Evolutionary conservation across 2,329 filamentous ascomycete species (phyloP).

Genomic region (Calonectria pteridis): DNA sequence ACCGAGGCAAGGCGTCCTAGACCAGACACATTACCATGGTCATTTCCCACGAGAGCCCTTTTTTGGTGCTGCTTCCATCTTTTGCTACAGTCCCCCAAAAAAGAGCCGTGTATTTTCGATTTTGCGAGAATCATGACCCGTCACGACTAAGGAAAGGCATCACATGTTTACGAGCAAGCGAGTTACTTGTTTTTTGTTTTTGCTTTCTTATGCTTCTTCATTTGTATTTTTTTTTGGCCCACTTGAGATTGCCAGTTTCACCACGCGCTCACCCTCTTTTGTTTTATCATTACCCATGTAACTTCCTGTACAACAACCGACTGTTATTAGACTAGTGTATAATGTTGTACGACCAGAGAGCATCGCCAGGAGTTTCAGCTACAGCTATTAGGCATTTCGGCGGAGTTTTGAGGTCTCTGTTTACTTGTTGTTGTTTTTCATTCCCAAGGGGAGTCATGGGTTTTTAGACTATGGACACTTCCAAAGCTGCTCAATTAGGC

Average conservation of each 20-base stretch:
- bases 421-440: background rate
- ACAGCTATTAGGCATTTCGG: conserved; percentile 4
- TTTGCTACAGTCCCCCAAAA: background rate
- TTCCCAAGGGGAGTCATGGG: background rate
- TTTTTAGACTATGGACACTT: conserved; percentile 3
- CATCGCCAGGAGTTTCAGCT: conserved; percentile 10
- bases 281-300: background rate
- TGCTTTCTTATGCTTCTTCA: background rate
- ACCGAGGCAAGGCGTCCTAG: background rate
- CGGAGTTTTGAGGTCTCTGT: conserved; percentile 2
- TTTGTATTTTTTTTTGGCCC: background rate
- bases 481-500: background rate
- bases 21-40: background rate
- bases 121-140: conserved; percentile 5
- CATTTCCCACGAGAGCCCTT: background rate
- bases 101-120: conserved; percentile 2
- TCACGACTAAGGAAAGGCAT: conserved; percentile 11
- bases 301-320: background rate
- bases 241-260: background rate
- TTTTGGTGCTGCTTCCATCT: background rate
- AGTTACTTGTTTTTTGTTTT: background rate
- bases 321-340: conserved; percentile 16
- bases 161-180: background rate
- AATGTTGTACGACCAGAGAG: background rate
- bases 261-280: background rate